phyloP scores from a whole-genome alignment of 257 asterid species.

The Fraxinus pennsylvanica region DNA sequence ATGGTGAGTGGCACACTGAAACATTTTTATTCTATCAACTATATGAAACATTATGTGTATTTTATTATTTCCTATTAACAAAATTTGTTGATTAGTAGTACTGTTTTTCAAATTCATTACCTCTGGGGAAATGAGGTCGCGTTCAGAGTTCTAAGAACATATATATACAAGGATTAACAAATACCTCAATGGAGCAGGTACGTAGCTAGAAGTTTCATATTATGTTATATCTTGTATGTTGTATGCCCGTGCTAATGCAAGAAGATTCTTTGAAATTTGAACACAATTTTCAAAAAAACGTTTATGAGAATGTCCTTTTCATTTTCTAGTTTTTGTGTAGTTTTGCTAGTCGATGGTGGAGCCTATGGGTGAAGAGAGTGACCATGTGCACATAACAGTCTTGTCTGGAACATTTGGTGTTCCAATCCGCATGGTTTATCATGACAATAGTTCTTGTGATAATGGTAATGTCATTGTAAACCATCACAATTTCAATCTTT shows the following conservation, averaged over 20 bases:
- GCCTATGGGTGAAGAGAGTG: slow-evolving; percentile 99
- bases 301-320: no score
- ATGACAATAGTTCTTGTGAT: slow-evolving; percentile 80
- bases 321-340: slow-evolving; percentile 40
- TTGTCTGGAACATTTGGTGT: slow-evolving; percentile 91
- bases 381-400: slow-evolving; percentile 92
- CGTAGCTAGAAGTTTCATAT: neutral
- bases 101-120: slow-evolving; percentile 98
- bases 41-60: no score
- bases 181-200: slow-evolving; percentile 83
- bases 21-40: no score
- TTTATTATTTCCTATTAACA: no score
- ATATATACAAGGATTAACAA: slow-evolving; percentile 77
- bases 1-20: no score
- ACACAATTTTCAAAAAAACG: no score
- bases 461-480: slow-evolving; percentile 73
- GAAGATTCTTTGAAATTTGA: no score
- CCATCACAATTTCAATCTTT: slow-evolving; percentile 86
- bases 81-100: no score
- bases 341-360: slow-evolving; percentile 99
- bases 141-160: slow-evolving; percentile 86
- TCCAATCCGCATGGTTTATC: slow-evolving; percentile 82
- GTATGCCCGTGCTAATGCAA: no score
- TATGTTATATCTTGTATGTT: neutral
- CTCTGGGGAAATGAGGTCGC: slow-evolving; percentile 84